These are phyloP conservation scores for Lactifluus rugatus DNA, from an alignment of 768 basidiomycete species.

Conservation along the genomic window DNA sequence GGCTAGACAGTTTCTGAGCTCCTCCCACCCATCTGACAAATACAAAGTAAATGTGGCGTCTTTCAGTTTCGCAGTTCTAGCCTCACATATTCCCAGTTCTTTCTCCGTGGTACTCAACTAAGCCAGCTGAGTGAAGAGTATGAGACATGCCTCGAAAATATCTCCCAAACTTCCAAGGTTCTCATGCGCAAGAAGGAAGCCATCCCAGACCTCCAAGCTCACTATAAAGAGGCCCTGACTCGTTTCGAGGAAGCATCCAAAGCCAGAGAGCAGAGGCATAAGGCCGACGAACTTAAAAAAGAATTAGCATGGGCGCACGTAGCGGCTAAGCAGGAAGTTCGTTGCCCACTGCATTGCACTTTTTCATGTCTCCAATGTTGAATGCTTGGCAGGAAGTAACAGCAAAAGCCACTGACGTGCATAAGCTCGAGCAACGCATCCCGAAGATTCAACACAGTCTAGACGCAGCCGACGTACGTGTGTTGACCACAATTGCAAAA, in stretches of 20 bases:
- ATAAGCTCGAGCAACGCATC: constrained; percentile 30
- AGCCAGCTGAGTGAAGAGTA: constrained; percentile 84
- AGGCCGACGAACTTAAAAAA: constrained; percentile 59
- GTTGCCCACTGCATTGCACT: constrained; percentile 21
- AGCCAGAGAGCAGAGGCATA: constrained; percentile 59
- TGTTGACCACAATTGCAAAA: not conserved
- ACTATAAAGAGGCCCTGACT: constrained; percentile 44
- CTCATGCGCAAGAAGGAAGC: constrained; percentile 64
- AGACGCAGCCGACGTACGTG: constrained; percentile 31
- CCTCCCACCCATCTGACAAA: constrained; percentile 72
- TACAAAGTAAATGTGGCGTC: constrained; percentile 54
- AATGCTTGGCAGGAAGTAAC: constrained; percentile 34
- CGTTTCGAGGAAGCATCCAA: constrained; percentile 67
- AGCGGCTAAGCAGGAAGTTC: constrained; percentile 52
- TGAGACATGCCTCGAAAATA: constrained; percentile 61
- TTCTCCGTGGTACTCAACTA: constrained; percentile 88
- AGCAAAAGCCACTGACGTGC: constrained; percentile 33
- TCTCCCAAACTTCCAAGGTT: constrained; percentile 54
- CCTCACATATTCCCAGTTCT: constrained; percentile 50
- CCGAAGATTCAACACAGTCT: constrained; percentile 34
- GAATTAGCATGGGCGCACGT: constrained; percentile 89
- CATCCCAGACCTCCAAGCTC: constrained; percentile 62
- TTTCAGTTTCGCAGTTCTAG: not conserved
- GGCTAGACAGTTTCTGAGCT: constrained; percentile 63
- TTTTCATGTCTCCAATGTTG: not conserved